Base-by-base conservation (phyloP, 2,329 filamentous ascomycete genomes). In the Rhytidhysteron rufulum region DNA sequence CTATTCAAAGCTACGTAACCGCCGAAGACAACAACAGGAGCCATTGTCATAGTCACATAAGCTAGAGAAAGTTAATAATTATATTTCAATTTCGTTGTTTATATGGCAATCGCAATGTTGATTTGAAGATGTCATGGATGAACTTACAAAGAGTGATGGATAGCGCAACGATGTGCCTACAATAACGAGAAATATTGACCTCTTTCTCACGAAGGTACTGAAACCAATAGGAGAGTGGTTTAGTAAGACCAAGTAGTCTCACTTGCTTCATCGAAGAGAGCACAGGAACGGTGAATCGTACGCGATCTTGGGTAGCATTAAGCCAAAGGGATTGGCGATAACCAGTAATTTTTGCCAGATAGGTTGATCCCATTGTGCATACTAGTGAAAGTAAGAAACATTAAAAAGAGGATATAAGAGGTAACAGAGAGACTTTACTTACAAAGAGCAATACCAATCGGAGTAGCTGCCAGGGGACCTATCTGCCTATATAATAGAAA, bases 211-310 rank as follows among this genome's bases (percentile, higher is more conserved):
- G 20, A 10, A 44, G 37, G 9, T 36, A 18, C 13, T 35, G 27
- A 9, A 46, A 31, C 13, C 31, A 21, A 3, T 39, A 16, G 17
- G 20, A 37, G 13, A 43, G 20, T 18, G 29, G 35, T 17, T 39
- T 24, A 22, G 41, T 27, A 17, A 38, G 18, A 0, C 62, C 62
- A 6, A 62, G 54, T 50, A 68, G 66, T 40, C 67, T 69, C 25
- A 69, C 50, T 18, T 59, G 53, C 41, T 67, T 66, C 50, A 70
- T 66, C 17, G 62, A 54, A 8, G 52, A 51, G 0, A 69, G 54
- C 41, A 64, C 49, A 13, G 43, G 49, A 2, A 60, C 45, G 0
- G 66, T 69, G 3, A 58, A 43, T 0, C 54, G 53, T 2, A 69
- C 49, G 3, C 67, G 57, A 34, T 57, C 53, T 41, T 70, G 56